These are phyloP conservation scores for Sarocladium oryzae DNA, from an alignment of 2,329 filamentous ascomycete genomes.

Conservation along the genomic window DNA sequence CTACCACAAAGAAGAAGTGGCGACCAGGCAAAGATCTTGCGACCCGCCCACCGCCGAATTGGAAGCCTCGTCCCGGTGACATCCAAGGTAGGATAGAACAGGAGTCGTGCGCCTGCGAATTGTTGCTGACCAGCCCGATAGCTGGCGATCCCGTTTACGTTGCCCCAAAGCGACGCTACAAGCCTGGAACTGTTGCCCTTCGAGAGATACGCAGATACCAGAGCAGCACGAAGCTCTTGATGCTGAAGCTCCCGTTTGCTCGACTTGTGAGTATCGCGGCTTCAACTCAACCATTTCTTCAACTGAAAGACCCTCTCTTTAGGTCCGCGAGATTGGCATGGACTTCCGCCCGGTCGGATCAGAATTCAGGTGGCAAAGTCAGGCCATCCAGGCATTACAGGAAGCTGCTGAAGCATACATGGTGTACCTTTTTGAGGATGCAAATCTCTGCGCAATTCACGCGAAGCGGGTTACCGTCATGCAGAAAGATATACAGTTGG, in stretches of 20 bases:
- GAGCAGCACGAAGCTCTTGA: constrained; percentile 78
- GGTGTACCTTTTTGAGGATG: constrained; percentile 81
- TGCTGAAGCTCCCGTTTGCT: constrained; percentile 74
- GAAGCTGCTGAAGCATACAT: constrained; percentile 96
- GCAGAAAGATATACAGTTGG: constrained; percentile 96
- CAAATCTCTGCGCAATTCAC: constrained; percentile 90
- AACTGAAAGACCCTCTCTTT: not conserved
- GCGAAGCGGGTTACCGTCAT: constrained; percentile 95
- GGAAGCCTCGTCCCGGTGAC: constrained; percentile 30
- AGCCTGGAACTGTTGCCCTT: constrained; percentile 76
- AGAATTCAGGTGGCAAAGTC: constrained; percentile 90
- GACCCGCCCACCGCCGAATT: constrained; percentile 10
- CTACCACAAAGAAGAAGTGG: constrained; percentile 10
- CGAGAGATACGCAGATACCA: constrained; percentile 91
- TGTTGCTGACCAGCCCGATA: constrained; percentile 29
- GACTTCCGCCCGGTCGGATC: constrained; percentile 54
- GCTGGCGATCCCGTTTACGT: constrained; percentile 68
- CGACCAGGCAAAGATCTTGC: constrained; percentile 12
- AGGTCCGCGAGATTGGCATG: constrained; percentile 61
- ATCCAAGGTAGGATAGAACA: constrained; percentile 30
- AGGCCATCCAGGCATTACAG: constrained; percentile 87
- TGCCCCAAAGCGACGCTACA: constrained; percentile 57
- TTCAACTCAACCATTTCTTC: not conserved
- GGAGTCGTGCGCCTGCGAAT: too few species aligned
- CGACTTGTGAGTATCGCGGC: constrained; percentile 50